Evolutionary conservation across 176 grass and related monocot species (phyloP).

Genomic region (Triticum aestivum): DNA sequence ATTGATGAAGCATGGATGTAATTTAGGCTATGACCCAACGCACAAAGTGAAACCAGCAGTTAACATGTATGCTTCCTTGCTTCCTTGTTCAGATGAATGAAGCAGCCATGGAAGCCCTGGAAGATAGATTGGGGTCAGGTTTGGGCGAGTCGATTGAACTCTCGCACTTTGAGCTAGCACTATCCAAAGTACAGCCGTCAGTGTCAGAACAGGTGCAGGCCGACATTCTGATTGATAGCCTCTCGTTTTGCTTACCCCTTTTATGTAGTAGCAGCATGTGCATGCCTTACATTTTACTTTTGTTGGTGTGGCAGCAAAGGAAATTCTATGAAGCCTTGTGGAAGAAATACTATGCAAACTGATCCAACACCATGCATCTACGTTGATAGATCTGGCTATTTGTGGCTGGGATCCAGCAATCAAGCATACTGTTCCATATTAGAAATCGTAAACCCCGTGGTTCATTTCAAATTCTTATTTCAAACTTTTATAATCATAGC

Average conservation of each 20-base stretch:
- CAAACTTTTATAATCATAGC: too few relatives aligned
- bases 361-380: not conserved
- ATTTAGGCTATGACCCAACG: not conserved
- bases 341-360: constrained; percentile 34
- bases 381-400: not conserved
- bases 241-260: not conserved
- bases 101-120: constrained; percentile 68
- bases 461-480: too few relatives aligned
- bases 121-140: constrained; percentile 14
- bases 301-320: constrained; percentile 44
- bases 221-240: not conserved
- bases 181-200: constrained; percentile 62
- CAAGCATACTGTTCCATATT: too few relatives aligned
- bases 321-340: constrained; percentile 43
- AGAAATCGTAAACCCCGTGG: too few relatives aligned
- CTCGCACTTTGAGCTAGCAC: constrained; percentile 57
- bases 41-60: not conserved
- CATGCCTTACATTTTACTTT: not conserved
- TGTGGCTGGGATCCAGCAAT: not conserved
- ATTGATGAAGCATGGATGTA: not conserved
- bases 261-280: not conserved
- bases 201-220: constrained; percentile 64
- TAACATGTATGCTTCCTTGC: not conserved
- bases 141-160: constrained; percentile 28
- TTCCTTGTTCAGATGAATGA: constrained; percentile 60